Percentiles rank a stretch among this genome's conserved stretches.
Evolutionary conservation across 768 basidiomycete genomes (phyloP).

Genomic region (Multifurca ochricompacta): DNA sequence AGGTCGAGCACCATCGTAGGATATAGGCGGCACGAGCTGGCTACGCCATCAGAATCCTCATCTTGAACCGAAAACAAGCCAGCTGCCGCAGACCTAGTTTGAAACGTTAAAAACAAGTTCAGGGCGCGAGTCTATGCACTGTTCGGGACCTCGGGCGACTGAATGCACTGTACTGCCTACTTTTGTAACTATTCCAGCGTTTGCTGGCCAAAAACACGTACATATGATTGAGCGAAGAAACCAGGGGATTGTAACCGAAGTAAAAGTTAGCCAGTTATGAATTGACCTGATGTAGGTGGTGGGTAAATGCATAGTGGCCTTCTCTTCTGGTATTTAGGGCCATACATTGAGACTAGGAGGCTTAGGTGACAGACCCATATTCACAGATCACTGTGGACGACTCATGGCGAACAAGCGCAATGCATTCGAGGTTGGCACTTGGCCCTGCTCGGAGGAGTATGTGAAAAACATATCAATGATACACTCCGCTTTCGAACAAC

Average conservation of each 20-base stretch:
- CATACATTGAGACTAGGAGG: not conserved
- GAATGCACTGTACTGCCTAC: no score
- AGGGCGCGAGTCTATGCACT: no score
- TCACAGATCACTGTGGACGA: not conserved
- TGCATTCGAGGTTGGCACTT: constrained; percentile 2
- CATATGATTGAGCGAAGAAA: not conserved
- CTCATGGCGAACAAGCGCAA: not conserved
- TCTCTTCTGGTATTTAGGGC: not conserved
- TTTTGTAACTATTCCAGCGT: not conserved
- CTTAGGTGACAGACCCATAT: not conserved
- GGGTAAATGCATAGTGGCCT: no score
- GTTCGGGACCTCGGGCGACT: no score
- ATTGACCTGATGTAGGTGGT: no score
- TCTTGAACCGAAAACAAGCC: no score
- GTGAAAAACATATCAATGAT: not conserved
- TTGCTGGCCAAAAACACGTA: not conserved
- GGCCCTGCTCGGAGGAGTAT: constrained; percentile 11
- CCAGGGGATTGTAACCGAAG: no score
- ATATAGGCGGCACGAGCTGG: no score
- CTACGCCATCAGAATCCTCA: no score
- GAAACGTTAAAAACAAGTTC: no score
- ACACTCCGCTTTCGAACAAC: not conserved
- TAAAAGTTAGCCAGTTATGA: not conserved
- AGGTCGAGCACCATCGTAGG: no score
- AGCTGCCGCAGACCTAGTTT: no score